Conservation (phyloP, 2,329 filamentous ascomycete species). For the Myriosclerotinia duriaeana region DNA sequence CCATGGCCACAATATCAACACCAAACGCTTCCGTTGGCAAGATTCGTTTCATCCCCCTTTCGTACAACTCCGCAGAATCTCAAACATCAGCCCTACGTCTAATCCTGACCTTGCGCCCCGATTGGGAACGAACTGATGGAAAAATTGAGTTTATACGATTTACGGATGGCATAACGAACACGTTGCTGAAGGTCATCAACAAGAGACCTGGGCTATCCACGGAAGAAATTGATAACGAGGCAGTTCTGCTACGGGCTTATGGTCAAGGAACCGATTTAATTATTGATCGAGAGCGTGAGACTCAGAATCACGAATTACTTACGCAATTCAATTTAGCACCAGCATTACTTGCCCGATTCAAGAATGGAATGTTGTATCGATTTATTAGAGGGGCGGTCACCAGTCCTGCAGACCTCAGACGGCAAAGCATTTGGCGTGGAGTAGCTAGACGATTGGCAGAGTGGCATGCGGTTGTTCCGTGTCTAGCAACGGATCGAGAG, state of each 20-base stretch:
- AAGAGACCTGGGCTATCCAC: constrained; percentile 66
- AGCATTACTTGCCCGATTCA: constrained; percentile 82
- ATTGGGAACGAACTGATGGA: constrained; percentile 74
- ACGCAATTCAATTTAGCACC: constrained; percentile 82
- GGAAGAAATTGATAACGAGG: constrained; percentile 77
- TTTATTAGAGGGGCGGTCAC: constrained; percentile 82
- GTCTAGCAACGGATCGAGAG: constrained; percentile 45
- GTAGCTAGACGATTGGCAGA: constrained; percentile 82
- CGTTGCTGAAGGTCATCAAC: constrained; percentile 76
- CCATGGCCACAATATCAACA: constrained; percentile 23
- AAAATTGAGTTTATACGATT: constrained; percentile 84
- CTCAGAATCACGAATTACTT: constrained; percentile 79
- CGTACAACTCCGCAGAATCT: constrained; percentile 75
- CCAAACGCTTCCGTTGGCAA: constrained; percentile 33
- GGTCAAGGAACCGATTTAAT: constrained; percentile 91
- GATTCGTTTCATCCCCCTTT: constrained; percentile 67
- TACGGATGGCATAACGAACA: constrained; percentile 98
- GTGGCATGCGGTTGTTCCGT: constrained; percentile 81
- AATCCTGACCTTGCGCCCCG: constrained; percentile 74
- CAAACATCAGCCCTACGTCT: constrained; percentile 76
- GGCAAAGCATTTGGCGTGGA: constrained; percentile 73
- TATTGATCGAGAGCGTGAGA: constrained; percentile 89
- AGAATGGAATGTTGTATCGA: constrained; percentile 93
- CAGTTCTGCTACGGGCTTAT: constrained; percentile 88
- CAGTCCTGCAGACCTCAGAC: constrained; percentile 74